Evolutionary conservation across 352 stramenopile species (phyloP).

Genomic region (Hyaloperonospora brassicae): DNA sequence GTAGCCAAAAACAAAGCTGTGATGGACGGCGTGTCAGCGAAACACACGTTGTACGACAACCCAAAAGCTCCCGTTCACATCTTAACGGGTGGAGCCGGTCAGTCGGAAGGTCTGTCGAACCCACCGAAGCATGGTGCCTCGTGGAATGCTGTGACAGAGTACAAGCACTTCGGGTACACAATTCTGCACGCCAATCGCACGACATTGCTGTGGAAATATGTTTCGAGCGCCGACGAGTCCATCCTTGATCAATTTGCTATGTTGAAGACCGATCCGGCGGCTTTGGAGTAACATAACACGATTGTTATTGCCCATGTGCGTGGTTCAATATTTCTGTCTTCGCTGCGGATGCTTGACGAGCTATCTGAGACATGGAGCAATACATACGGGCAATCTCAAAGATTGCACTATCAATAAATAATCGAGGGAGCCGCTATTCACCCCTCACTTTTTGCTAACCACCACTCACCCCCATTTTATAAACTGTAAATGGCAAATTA

Average conservation of each 20-base stretch:
- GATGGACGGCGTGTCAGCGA: constrained; percentile 24
- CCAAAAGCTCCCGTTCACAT: constrained; percentile 61
- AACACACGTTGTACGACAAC: constrained; percentile 57
- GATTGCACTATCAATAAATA: too few relatives aligned
- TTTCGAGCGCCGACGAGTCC: constrained; percentile 21
- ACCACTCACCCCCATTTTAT: too few relatives aligned
- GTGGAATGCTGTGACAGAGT: constrained; percentile 42
- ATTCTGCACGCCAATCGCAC: constrained; percentile 30
- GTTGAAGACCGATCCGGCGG: constrained; percentile 12
- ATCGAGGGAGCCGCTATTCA: too few relatives aligned
- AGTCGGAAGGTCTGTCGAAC: constrained; percentile 37
- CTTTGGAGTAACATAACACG: not conserved
- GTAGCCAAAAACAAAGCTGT: constrained; percentile 38
- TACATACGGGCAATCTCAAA: too few relatives aligned
- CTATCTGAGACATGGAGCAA: too few relatives aligned
- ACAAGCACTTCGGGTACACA: constrained; percentile 45
- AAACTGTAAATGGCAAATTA: too few relatives aligned
- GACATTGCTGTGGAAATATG: constrained; percentile 27
- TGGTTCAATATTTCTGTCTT: too few relatives aligned
- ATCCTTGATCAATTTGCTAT: constrained; percentile 34
- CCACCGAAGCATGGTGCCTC: constrained; percentile 12
- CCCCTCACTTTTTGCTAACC: too few relatives aligned
- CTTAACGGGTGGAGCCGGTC: constrained; percentile 54
- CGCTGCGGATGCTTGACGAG: too few relatives aligned
- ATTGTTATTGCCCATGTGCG: too few relatives aligned